These are phyloP conservation scores for Aspergillus sp. DNA, from an alignment of 2,329 filamentous ascomycete species.

Conservation along the genomic window DNA sequence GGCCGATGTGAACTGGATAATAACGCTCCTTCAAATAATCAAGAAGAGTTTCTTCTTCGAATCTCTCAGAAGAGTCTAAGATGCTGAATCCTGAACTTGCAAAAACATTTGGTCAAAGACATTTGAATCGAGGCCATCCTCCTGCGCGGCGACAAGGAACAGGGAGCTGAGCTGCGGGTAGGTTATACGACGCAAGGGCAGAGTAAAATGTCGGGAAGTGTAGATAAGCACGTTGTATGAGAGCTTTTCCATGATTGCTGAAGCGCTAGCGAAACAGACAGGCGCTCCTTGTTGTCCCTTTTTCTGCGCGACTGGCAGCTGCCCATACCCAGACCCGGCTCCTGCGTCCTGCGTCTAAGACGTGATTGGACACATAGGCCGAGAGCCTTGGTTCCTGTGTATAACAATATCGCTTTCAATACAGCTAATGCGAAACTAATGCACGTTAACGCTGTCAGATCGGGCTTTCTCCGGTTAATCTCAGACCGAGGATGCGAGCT, in stretches of 20 bases:
- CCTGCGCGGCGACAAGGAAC: not conserved
- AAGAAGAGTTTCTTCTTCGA: slow-evolving; percentile 11
- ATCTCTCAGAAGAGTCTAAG: slow-evolving; percentile 3
- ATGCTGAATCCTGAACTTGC: not conserved
- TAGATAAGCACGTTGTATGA: too few species aligned
- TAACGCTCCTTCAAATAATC: slow-evolving; percentile 9
- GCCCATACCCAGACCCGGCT: too few species aligned
- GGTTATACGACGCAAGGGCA: not conserved
- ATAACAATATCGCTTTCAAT: too few species aligned
- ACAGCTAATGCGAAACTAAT: not conserved
- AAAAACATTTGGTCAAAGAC: not conserved
- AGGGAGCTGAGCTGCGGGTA: not conserved
- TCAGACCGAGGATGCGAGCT: too few species aligned
- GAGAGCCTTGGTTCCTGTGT: too few species aligned
- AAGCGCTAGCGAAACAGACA: too few species aligned
- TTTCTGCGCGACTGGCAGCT: too few species aligned
- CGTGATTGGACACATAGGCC: too few species aligned
- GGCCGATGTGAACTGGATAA: slow-evolving; percentile 9
- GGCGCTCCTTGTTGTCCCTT: too few species aligned
- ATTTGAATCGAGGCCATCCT: not conserved
- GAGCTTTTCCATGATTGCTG: too few species aligned
- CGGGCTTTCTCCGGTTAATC: not conserved
- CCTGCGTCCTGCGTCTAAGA: too few species aligned
- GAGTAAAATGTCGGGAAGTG: not conserved
- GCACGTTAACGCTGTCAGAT: not conserved